phyloP scores from a whole-genome alignment of 345 rosid genomes.

The Citrus australasica region DNA sequence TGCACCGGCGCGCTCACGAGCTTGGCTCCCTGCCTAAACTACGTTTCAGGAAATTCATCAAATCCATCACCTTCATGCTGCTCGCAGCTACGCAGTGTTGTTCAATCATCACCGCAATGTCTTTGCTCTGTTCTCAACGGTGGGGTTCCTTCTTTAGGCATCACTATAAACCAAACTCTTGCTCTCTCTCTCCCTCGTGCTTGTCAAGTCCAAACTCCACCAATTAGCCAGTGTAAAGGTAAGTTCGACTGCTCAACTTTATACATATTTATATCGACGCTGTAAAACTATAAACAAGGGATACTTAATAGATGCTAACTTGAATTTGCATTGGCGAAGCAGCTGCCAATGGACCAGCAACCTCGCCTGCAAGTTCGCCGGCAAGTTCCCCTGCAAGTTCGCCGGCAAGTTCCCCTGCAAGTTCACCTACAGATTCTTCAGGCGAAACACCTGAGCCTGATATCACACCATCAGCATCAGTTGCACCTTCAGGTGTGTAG shows the following conservation, averaged over 20 bases:
- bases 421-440: conserved; percentile 34
- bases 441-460: conserved; percentile 34
- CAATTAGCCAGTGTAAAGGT: conserved; percentile 63
- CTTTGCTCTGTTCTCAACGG: conserved; percentile 54
- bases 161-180: conserved; percentile 59
- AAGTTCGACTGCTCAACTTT: neutral
- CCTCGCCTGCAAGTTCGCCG: conserved; percentile 29
- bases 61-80: conserved; percentile 64
- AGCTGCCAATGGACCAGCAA: conserved; percentile 39
- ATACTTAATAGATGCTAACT: neutral
- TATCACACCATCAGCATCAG: conserved; percentile 38
- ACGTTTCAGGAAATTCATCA: conserved; percentile 56
- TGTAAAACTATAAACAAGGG: neutral
- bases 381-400: conserved; percentile 18
- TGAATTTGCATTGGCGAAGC: conserved; percentile 15
- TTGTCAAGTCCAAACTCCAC: conserved; percentile 58
- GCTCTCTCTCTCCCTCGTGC: conserved; percentile 64
- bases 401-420: neutral
- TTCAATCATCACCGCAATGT: conserved; percentile 60
- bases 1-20: conserved; percentile 34
- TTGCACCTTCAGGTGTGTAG: conserved; percentile 41
- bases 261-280: neutral
- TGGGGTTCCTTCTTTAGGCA: conserved; percentile 43
- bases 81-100: conserved; percentile 51
- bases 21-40: conserved; percentile 55